Percentiles rank a stretch among this genome's conserved stretches.
These are phyloP conservation scores for Barnettozyma populi DNA, from an alignment of 805 yeast genomes.

Conservation along the genomic window DNA sequence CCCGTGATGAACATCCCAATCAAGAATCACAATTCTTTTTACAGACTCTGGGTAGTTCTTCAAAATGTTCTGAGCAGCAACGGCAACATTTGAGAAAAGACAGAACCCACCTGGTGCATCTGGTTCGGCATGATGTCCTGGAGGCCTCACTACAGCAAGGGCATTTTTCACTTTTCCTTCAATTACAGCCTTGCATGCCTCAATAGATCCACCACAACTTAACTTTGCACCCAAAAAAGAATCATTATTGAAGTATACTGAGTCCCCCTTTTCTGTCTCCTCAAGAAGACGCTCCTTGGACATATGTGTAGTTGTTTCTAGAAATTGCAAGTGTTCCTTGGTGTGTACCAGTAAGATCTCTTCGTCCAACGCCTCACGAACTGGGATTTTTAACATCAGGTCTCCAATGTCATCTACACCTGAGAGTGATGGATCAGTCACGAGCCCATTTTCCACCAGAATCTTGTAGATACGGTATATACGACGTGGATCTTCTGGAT, in stretches of 20 bases:
- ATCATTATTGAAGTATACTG: slow-evolving; percentile 92
- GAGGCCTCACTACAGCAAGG: slow-evolving; percentile 93
- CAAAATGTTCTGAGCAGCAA: slow-evolving; percentile 84
- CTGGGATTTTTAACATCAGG: slow-evolving; percentile 82
- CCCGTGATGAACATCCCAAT: slow-evolving; percentile 99
- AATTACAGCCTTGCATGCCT: slow-evolving; percentile 91
- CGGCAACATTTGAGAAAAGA: slow-evolving; percentile 92
- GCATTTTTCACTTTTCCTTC: slow-evolving; percentile 91
- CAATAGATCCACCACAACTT: slow-evolving; percentile 96
- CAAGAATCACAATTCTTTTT: slow-evolving; percentile 73
- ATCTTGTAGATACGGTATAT: slow-evolving; percentile 90
- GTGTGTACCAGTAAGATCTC: slow-evolving; percentile 87
- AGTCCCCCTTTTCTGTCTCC: slow-evolving; percentile 88
- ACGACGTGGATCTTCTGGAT: slow-evolving; percentile 97
- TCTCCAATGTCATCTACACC: slow-evolving; percentile 74
- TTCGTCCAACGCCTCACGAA: slow-evolving; percentile 80
- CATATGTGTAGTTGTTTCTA: slow-evolving; percentile 75
- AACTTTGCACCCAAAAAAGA: slow-evolving; percentile 80
- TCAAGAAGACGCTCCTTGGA: slow-evolving; percentile 66
- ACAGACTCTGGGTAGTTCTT: slow-evolving; percentile 85
- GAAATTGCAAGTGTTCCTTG: slow-evolving; percentile 67
- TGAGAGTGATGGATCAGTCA: slow-evolving; percentile 68
- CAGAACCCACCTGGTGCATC: slow-evolving; percentile 97
- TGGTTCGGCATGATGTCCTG: slow-evolving; percentile 99
- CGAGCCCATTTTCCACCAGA: slow-evolving; percentile 88